A percentile compares a stretch with the other conserved stretches of the same genome.
Conservation (phyloP, 805 yeast species). For the Ogataea ganodermae region DNA sequence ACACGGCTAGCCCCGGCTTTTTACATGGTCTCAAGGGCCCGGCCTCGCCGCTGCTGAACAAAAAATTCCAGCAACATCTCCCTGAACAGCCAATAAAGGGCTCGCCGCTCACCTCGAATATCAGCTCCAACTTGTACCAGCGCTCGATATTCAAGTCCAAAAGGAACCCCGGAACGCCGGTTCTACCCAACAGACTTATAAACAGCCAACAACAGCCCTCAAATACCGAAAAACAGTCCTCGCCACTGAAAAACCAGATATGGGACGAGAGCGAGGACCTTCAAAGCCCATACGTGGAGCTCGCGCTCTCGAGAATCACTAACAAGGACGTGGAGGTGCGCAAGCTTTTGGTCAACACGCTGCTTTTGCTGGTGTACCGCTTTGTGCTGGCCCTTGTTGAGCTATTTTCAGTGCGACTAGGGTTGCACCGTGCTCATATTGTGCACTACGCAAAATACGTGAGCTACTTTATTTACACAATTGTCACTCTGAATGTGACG, state of each 20-base stretch:
- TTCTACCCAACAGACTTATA: slow-evolving; percentile 8
- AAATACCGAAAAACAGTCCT: not conserved
- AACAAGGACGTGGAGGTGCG: slow-evolving; percentile 42
- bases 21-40: slow-evolving; percentile 9
- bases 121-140: slow-evolving; percentile 21
- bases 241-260: slow-evolving; percentile 3
- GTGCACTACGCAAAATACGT: slow-evolving; percentile 15
- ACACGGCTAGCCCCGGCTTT: not conserved
- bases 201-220: not conserved
- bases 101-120: slow-evolving; percentile 2
- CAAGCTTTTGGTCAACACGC: slow-evolving; percentile 33
- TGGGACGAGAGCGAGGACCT: slow-evolving; percentile 13
- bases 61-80: slow-evolving; percentile 18
- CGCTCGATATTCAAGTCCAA: slow-evolving; percentile 28
- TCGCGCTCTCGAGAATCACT: slow-evolving; percentile 47
- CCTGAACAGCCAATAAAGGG: slow-evolving; percentile 10
- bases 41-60: slow-evolving; percentile 18
- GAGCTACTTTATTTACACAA: slow-evolving; percentile 24
- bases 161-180: slow-evolving; percentile 14
- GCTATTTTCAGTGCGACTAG: slow-evolving; percentile 22
- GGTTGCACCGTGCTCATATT: slow-evolving; percentile 6
- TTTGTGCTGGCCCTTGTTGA: slow-evolving; percentile 29
- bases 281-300: slow-evolving; percentile 43
- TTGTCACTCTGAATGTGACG: slow-evolving; percentile 34
- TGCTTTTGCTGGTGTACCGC: slow-evolving; percentile 34